Evolutionary conservation across 805 yeast species (phyloP), one percentile per base, ranked within the genome.

Genomic region (Metschnikowia reukaufii): DNA sequence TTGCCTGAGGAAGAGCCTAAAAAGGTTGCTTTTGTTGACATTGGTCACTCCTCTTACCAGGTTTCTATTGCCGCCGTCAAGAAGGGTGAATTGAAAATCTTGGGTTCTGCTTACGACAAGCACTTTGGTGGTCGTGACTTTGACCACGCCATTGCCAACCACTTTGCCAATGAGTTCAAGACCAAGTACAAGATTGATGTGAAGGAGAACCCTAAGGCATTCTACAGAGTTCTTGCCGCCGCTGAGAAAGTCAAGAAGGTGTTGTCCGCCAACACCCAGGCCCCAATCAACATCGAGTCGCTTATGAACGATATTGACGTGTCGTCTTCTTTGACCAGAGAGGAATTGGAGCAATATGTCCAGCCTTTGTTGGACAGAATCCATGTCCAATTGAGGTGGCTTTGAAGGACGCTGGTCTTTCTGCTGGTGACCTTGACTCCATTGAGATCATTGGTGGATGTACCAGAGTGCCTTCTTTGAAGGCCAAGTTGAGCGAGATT

Each of bases 101-200:
- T 94, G 60, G 96, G 96, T 59, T 81, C 96, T 53, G 96, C 96
- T 61, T 86, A 82, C 67, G 96, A 91, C 76, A 88, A 88, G 75
- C 88, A 88, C 76, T 94, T 94, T 63, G 99, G 99, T 80, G 99
- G 99, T 72, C 86, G 99, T 76, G 89, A 90, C 69, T 84, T 94
- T 54, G 99, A 94, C 74, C 78, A 77, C 63, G 97, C 96, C 53
- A 88, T 94, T 61, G 91, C 98, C 58, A 83, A 89, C 72, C 94
- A 89, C 73, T 90, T 94, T 64, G 96, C 97, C 61, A 86, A 86
- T 59, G 96, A 90, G 71, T 90, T 94, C 79, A 82, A 84, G 72
- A 75, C 74, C 47, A 94, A 94, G 76, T 90, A 88, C 82, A 90
- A 92, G 81, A 89, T 94, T 64, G 96, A 94, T 64, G 86, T 94